Base-by-base conservation (phyloP, 176 grass and related monocot species). In the Carex parvula region DNA sequence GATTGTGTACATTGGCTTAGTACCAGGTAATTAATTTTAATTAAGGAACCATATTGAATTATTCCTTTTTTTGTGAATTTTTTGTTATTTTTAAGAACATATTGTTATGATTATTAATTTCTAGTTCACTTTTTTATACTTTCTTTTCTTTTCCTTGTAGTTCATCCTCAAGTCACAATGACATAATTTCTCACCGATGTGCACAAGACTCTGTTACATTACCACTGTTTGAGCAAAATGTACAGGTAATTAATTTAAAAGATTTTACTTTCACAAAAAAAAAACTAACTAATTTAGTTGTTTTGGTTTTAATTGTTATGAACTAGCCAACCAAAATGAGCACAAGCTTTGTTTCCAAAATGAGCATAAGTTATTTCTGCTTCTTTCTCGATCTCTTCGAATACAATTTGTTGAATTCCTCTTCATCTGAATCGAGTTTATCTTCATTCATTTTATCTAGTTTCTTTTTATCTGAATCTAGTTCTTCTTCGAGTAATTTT, bases 161-260 rank as follows among this genome's bases (percentile, higher is more conserved):
- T 39, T 39, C 37, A 55, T 76, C 48, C 6, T 76, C 72, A 14
- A 76, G 32, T 76, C 20, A 76, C 50, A 76, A 7, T 8, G 54
- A 76, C 22, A 15, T 55, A 15, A 76, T 8, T 46, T 13, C 72
- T 29, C 72, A 26, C 3, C 12, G 12, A 55, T 26, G 48, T 16
- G 46, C 12, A 29, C 11, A 55, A 29, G 72, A 55, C 2, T 76
- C 46, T 55, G 48, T 55, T 55, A 76, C 72, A 54, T 55, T 76
- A 54, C 72, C 72, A 54, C 22, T 76, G 13, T 55, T 76, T 54
- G 22, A 55, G 72, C 48, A 76, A 76, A 76, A 76, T 7, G 4
- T 55, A 54, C 46, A 55, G 72, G 72, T 76, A 76, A 55, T 54
- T 75, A 12, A 14, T 26, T 15, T 26, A 13, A 10, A 50, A 50